Percentiles rank a stretch among this genome's conserved stretches.
Conservation (phyloP, 169 alveolate species). For the Plasmodium billcollinsi region DNA sequence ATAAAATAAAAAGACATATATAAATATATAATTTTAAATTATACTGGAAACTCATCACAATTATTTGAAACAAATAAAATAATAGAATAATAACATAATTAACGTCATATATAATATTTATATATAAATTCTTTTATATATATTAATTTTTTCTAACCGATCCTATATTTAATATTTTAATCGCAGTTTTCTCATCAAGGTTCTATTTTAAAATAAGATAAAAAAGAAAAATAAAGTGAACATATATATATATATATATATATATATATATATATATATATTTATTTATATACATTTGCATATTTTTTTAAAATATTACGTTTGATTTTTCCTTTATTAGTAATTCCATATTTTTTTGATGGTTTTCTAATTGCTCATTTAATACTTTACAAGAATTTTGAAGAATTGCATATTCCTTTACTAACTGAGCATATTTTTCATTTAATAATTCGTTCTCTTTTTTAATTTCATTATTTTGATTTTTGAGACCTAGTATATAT, state of each 20-base stretch:
- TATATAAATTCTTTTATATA: too few relatives aligned
- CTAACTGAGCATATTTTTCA: constrained; percentile 32
- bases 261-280: background rate
- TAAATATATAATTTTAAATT: background rate
- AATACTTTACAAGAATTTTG: constrained; percentile 14
- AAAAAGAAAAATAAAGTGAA: background rate
- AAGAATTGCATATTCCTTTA: constrained; percentile 15
- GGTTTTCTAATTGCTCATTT: constrained; percentile 48
- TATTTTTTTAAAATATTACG: constrained; percentile 3
- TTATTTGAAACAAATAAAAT: background rate
- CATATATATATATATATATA: background rate
- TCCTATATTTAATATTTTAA: constrained; percentile 42
- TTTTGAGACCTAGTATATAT: constrained; percentile 36
- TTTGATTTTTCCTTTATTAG: constrained; percentile 13
- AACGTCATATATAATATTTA: background rate
- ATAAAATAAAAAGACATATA: background rate
- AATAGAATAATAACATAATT: background rate
- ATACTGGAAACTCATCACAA: background rate
- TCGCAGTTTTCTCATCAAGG: constrained; percentile 37
- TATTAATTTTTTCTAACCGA: constrained; percentile 21
- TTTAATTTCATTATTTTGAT: constrained; percentile 67
- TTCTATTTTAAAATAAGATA: constrained; percentile 17
- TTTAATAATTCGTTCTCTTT: constrained; percentile 39
- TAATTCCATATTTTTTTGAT: constrained; percentile 12
- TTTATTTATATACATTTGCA: background rate